phyloP scores from a whole-genome alignment of 176 grass and related monocot species.

The Pontederia paniculata region DNA sequence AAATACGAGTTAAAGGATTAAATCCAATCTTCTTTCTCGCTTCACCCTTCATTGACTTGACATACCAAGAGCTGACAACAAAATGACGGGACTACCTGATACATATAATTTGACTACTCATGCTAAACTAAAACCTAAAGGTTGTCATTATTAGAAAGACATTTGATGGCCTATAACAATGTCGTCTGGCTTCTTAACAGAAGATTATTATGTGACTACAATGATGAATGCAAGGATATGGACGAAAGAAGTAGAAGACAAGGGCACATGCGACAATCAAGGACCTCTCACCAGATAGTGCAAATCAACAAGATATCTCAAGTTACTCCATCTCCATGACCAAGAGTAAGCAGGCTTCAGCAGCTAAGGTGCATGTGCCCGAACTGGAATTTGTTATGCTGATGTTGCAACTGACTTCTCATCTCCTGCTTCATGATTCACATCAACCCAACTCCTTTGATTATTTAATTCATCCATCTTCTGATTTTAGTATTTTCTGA shows the following conservation, averaged over 20 bases:
- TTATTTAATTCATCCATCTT: not conserved
- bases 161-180: too few relatives aligned
- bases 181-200: not conserved
- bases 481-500: not conserved
- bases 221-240: not conserved
- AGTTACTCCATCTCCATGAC: conserved; percentile 1
- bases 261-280: conserved; percentile 5
- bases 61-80: too few relatives aligned
- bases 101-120: too few relatives aligned
- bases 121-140: too few relatives aligned
- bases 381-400: not conserved
- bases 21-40: too few relatives aligned
- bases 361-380: conserved; percentile 3
- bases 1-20: too few relatives aligned
- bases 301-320: conserved; percentile 11
- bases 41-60: too few relatives aligned
- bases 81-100: too few relatives aligned
- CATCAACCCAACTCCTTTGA: not conserved
- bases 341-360: conserved; percentile 1
- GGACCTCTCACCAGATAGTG: conserved; percentile 11
- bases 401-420: not conserved
- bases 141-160: too few relatives aligned
- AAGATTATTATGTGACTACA: not conserved
- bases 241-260: not conserved
- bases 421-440: not conserved